Conservation (phyloP, 805 yeast genomes). For the Cyberlindnera maritima region DNA sequence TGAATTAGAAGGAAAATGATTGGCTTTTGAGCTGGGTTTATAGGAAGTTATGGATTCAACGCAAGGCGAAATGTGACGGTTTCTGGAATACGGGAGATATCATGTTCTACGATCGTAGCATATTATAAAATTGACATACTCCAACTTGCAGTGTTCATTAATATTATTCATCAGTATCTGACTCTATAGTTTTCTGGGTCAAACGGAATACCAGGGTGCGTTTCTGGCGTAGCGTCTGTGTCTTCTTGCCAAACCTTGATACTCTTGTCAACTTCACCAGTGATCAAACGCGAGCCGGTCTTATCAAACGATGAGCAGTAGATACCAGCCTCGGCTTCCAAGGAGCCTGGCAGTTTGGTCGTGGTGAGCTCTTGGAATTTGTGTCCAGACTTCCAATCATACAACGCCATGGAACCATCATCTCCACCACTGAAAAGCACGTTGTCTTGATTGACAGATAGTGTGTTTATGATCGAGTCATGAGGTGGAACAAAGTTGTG, state of each 20-base stretch:
- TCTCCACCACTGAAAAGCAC: conserved; percentile 81
- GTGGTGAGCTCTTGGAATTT: conserved; percentile 54
- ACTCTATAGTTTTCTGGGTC: conserved; percentile 21
- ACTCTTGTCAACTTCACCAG: conserved; percentile 90
- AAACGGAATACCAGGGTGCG: conserved; percentile 25
- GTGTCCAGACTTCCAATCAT: conserved; percentile 73
- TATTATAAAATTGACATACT: no score
- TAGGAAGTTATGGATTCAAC: no score
- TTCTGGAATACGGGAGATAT: neutral
- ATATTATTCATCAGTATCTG: conserved; percentile 18
- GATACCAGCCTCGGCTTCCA: conserved; percentile 64
- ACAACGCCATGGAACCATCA: conserved; percentile 73
- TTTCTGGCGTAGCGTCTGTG: conserved; percentile 29
- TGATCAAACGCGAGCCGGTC: conserved; percentile 76
- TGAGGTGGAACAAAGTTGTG: conserved; percentile 49
- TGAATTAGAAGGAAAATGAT: neutral
- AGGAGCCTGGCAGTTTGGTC: conserved; percentile 65
- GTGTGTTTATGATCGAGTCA: conserved; percentile 61
- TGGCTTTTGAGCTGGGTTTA: no score
- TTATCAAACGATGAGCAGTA: conserved; percentile 71
- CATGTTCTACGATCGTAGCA: no score
- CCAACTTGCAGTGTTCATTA: neutral
- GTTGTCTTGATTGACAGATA: conserved; percentile 57
- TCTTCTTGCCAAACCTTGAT: conserved; percentile 69
- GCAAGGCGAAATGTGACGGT: neutral